Evolutionary conservation across 495 filamentous ascomycete genomes (phyloP).

Genomic region (Aspergillus egyptiacus): DNA sequence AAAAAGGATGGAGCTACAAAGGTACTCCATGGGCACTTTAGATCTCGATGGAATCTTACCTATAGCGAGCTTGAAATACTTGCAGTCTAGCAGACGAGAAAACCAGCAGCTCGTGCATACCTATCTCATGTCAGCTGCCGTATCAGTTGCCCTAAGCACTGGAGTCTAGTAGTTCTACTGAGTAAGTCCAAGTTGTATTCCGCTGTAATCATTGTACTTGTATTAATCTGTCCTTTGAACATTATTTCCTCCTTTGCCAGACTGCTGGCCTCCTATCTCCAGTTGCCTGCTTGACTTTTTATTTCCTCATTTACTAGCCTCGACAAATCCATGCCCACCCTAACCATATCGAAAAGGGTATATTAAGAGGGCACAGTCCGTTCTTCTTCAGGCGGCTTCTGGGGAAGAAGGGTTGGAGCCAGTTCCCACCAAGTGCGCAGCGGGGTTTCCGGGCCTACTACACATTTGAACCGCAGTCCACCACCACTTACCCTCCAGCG

Average conservation of each 20-base stretch:
- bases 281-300: not conserved
- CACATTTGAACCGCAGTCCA: conserved; percentile 8
- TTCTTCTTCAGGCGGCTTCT: not conserved
- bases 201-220: too few species aligned
- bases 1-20: too few species aligned
- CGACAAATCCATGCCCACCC: not conserved
- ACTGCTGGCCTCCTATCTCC: too few species aligned
- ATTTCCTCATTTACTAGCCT: conserved; percentile 1
- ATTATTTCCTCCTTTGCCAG: not conserved
- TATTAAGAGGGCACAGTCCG: not conserved
- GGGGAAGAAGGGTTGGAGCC: conserved; percentile 12
- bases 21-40: too few species aligned
- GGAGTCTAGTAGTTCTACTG: too few species aligned
- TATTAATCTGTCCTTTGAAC: not conserved
- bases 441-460: conserved; percentile 18
- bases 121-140: too few species aligned
- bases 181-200: too few species aligned
- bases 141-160: too few species aligned
- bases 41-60: too few species aligned
- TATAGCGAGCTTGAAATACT: too few species aligned
- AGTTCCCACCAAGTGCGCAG: conserved; percentile 14
- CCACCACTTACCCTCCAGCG: conserved; percentile 7
- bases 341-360: not conserved
- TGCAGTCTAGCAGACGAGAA: too few species aligned
- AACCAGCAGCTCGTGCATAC: too few species aligned